Conservation (phyloP, 1,284 basidiomycete genomes). For the Phylloboletellus chloephorus region DNA sequence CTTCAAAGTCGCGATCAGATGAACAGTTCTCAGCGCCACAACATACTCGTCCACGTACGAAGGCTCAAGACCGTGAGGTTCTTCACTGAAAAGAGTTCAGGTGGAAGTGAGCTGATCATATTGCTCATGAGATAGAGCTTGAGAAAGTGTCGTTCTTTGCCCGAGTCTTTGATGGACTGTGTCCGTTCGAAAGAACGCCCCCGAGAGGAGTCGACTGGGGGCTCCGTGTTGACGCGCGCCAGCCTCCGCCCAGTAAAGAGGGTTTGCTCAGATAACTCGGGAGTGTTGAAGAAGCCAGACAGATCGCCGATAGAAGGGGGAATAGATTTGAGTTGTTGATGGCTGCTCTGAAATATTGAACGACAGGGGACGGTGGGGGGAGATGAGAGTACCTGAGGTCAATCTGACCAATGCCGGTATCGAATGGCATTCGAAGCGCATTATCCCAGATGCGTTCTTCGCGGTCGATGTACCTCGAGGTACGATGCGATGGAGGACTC, state of each 20-base stretch:
- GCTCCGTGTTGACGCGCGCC: slow-evolving; percentile 25
- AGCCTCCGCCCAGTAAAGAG: slow-evolving; percentile 16
- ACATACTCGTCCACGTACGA: slow-evolving; percentile 21
- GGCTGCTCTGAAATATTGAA: slow-evolving; percentile 18
- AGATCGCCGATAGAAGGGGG: slow-evolving; percentile 27
- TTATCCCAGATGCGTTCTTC: slow-evolving; percentile 30
- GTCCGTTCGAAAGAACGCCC: slow-evolving; percentile 28
- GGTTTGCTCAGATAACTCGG: slow-evolving; percentile 29
- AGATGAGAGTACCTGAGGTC: slow-evolving; percentile 29
- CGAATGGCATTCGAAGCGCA: slow-evolving; percentile 23
- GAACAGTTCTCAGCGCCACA: not conserved
- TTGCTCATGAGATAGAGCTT: slow-evolving; percentile 31
- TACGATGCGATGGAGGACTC: slow-evolving; percentile 17
- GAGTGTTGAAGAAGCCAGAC: slow-evolving; percentile 25
- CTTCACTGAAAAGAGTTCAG: slow-evolving; percentile 24
- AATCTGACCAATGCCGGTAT: slow-evolving; percentile 30
- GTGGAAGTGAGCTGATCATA: slow-evolving; percentile 23
- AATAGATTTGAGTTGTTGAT: slow-evolving; percentile 23
- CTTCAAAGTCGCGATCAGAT: slow-evolving; percentile 17
- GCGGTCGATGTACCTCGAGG: slow-evolving; percentile 19
- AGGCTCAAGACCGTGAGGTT: slow-evolving; percentile 32
- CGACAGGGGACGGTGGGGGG: not conserved
- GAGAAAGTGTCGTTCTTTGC: slow-evolving; percentile 31
- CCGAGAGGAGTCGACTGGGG: slow-evolving; percentile 9
- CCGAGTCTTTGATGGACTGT: slow-evolving; percentile 32